Evolutionary conservation across 805 yeast species (phyloP).

Genomic region (Wickerhamomyces hampshirensis): DNA sequence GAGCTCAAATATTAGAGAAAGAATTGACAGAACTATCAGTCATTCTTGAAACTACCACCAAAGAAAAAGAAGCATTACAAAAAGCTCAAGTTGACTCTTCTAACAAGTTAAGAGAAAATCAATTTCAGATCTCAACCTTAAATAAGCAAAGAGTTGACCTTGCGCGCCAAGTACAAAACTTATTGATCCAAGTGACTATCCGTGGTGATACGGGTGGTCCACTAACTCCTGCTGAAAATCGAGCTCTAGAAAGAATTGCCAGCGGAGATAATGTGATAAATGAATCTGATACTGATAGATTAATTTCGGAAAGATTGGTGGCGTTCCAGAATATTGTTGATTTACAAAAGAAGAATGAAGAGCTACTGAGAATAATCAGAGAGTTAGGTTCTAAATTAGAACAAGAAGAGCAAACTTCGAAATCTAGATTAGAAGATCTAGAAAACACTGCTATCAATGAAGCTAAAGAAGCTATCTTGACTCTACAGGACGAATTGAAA

Average conservation of each 20-base stretch:
- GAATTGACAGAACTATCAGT: constrained; percentile 51
- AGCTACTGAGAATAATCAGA: constrained; percentile 63
- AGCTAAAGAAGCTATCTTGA: constrained; percentile 64
- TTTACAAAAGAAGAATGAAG: constrained; percentile 69
- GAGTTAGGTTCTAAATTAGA: constrained; percentile 71
- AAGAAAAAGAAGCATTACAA: constrained; percentile 40
- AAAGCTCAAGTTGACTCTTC: constrained; percentile 20
- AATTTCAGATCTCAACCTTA: constrained; percentile 36
- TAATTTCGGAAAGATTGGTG: constrained; percentile 71
- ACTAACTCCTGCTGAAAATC: constrained; percentile 57
- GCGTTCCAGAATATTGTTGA: constrained; percentile 64
- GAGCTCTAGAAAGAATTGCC: constrained; percentile 52
- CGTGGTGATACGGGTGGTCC: constrained; percentile 55
- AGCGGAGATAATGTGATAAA: constrained; percentile 26
- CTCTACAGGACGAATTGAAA: constrained; percentile 55
- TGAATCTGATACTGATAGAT: constrained; percentile 62
- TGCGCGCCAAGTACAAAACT: constrained; percentile 74
- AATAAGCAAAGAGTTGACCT: constrained; percentile 63
- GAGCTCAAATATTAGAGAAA: constrained; percentile 50
- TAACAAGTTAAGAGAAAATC: constrained; percentile 26
- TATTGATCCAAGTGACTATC: constrained; percentile 62
- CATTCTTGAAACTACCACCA: constrained; percentile 47
- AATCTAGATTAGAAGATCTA: constrained; percentile 31
- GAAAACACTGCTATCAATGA: constrained; percentile 51
- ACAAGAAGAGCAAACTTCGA: constrained; percentile 41